Evolutionary conservation across 768 basidiomycete genomes (phyloP).

Genomic region (Artomyces pyxidatus): DNA sequence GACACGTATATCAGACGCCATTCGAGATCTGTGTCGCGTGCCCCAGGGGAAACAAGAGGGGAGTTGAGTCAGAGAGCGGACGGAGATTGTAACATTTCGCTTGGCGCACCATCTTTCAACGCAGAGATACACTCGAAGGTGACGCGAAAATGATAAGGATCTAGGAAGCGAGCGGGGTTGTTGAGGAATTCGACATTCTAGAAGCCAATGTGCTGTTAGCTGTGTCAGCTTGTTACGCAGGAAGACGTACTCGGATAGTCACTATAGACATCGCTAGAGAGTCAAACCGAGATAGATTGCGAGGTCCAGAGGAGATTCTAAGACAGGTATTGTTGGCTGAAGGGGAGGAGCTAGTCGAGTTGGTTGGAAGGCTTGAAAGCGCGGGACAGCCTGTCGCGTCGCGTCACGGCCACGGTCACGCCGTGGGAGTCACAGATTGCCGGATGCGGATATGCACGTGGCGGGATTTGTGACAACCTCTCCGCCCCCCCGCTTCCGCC

Average conservation of each 20-base stretch:
- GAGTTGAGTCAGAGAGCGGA: neutral
- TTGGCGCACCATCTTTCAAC: slow-evolving; percentile 68
- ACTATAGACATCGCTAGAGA: slow-evolving; percentile 17
- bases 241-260: slow-evolving; percentile 14
- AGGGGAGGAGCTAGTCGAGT: neutral
- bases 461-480: too few species aligned
- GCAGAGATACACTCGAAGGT: slow-evolving; percentile 96
- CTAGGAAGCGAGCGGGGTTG: slow-evolving; percentile 87
- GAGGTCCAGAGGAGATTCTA: neutral
- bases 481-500: too few species aligned
- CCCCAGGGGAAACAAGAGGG: neutral
- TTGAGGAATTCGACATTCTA: slow-evolving; percentile 88
- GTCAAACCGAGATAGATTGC: too few species aligned
- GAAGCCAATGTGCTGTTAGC: neutral
- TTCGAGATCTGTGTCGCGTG: slow-evolving; percentile 66
- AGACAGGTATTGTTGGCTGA: neutral
- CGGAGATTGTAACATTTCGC: neutral
- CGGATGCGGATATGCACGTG: too few species aligned
- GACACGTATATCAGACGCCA: slow-evolving; percentile 98
- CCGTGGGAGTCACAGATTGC: too few species aligned
- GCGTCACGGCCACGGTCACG: neutral
- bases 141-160: slow-evolving; percentile 87
- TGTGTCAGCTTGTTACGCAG: neutral
- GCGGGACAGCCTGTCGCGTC: neutral
- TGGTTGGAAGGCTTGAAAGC: neutral